Percentiles rank a stretch among this genome's conserved stretches.
Conservation (phyloP, 1,284 basidiomycete genomes). For the Ganoderma lucidum region DNA sequence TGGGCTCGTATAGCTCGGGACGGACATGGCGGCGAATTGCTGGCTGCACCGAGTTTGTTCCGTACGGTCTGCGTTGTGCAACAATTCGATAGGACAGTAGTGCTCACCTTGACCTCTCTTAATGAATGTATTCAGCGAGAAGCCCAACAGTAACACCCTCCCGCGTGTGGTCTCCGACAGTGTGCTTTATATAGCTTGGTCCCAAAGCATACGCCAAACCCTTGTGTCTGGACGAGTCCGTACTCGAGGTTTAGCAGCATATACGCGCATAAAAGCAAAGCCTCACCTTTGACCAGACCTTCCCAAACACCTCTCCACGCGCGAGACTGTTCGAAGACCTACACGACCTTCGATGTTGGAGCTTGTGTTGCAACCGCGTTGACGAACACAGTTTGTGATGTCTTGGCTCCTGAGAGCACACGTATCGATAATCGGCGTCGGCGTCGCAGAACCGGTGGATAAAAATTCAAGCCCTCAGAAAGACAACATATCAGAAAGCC, state of each 20-base stretch:
- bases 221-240: not conserved
- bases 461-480: not conserved
- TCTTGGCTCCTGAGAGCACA: not conserved
- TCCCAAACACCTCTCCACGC: not conserved
- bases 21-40: conserved; percentile 16
- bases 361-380: not conserved
- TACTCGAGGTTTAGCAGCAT: not conserved
- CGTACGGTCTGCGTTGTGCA: not conserved
- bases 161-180: not conserved
- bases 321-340: not conserved
- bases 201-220: not conserved
- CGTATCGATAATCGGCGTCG: not conserved
- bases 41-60: not conserved
- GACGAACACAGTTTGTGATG: not conserved
- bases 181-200: not conserved
- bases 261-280: not conserved
- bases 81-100: too few species aligned
- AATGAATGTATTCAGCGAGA: not conserved
- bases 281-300: not conserved
- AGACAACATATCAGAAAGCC: conserved; percentile 3
- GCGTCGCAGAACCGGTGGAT: not conserved
- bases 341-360: not conserved
- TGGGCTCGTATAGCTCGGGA: conserved; percentile 25
- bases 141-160: not conserved
- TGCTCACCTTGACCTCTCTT: conserved; percentile 1